A percentile compares a stretch with the other conserved stretches of the same genome.
phyloP scores from a whole-genome alignment of 1,284 basidiomycete genomes.

The Ganoderma multipileum region DNA sequence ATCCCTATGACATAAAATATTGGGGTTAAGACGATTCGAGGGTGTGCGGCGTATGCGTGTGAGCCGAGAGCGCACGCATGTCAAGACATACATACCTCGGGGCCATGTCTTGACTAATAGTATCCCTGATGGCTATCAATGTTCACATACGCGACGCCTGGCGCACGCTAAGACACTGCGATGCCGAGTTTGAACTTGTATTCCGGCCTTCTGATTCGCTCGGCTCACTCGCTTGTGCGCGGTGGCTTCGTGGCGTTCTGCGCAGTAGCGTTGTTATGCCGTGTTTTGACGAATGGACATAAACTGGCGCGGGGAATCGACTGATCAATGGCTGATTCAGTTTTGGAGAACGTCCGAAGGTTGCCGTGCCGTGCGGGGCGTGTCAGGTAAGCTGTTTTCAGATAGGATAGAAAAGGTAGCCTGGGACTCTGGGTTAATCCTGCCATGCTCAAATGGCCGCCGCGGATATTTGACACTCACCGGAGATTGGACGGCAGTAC shows the following conservation, averaged over 20 bases:
- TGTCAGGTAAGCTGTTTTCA: not conserved
- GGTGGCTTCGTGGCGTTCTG: not conserved
- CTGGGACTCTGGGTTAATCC: not conserved
- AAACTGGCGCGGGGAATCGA: not conserved
- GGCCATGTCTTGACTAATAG: not conserved
- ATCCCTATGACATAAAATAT: not conserved
- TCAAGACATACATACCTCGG: not conserved
- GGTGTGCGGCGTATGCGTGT: not conserved
- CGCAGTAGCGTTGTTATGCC: not conserved
- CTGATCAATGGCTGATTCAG: not conserved
- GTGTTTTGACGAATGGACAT: slow-evolving; percentile 2
- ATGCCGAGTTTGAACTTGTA: not conserved
- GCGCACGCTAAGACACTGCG: not conserved
- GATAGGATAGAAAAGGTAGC: not conserved
- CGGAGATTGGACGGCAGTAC: not conserved
- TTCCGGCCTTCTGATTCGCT: not conserved
- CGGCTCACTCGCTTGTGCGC: too few relatives aligned
- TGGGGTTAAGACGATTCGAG: not conserved
- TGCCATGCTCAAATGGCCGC: not conserved
- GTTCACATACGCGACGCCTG: not conserved
- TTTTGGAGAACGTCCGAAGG: not conserved
- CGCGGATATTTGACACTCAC: not conserved
- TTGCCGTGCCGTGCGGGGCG: not conserved
- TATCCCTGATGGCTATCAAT: not conserved
- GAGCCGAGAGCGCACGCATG: not conserved